Evolutionary conservation across 805 yeast genomes (phyloP).

Genomic region (Lipomyces yamadae): DNA sequence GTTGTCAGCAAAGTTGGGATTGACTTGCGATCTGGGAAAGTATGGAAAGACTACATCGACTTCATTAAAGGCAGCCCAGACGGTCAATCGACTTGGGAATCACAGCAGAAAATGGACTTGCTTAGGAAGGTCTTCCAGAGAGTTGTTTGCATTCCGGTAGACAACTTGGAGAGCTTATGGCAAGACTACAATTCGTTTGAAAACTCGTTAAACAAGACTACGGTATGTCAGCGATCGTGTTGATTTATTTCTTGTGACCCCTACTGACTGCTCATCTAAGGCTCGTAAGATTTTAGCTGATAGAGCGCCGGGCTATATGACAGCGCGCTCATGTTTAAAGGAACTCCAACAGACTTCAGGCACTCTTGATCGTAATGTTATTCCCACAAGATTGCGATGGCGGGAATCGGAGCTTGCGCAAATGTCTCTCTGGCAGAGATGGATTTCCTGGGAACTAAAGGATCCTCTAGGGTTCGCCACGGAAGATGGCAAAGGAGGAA

Average conservation of each 20-base stretch:
- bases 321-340: slow-evolving; percentile 74
- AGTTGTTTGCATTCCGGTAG: slow-evolving; percentile 75
- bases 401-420: slow-evolving; percentile 47
- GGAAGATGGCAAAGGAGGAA: slow-evolving; percentile 34
- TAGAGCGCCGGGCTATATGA: slow-evolving; percentile 82
- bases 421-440: slow-evolving; percentile 63
- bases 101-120: slow-evolving; percentile 76
- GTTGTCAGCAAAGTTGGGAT: slow-evolving; percentile 78
- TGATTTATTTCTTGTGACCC: not conserved
- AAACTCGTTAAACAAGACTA: slow-evolving; percentile 69
- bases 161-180: slow-evolving; percentile 80
- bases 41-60: slow-evolving; percentile 85
- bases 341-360: slow-evolving; percentile 68
- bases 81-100: slow-evolving; percentile 68
- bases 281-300: slow-evolving; percentile 87
- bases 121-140: slow-evolving; percentile 73
- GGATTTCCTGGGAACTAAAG: slow-evolving; percentile 79
- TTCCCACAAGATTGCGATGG: slow-evolving; percentile 38
- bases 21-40: slow-evolving; percentile 68
- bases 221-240: slow-evolving; percentile 42
- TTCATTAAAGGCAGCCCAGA: slow-evolving; percentile 76
- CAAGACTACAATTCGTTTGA: slow-evolving; percentile 81
- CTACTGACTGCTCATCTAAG: slow-evolving; percentile 5
- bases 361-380: slow-evolving; percentile 49
- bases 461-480: slow-evolving; percentile 69